A percentile compares a stretch with the other conserved stretches of the same genome.
Evolutionary conservation across 345 rosid species (phyloP).

Genomic region (Rhodamnia rubescens): DNA sequence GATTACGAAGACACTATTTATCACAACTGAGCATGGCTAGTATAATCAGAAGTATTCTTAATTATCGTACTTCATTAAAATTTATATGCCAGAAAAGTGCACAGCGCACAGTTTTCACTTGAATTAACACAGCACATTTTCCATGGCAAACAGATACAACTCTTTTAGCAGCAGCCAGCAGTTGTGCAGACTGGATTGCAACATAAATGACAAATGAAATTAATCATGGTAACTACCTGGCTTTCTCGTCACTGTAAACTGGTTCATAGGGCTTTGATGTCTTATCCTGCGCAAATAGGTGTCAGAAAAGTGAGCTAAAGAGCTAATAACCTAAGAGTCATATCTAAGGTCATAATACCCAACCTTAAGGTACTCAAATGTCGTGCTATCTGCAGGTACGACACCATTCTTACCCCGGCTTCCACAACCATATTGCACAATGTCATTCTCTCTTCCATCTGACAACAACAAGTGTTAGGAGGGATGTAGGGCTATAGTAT

Average conservation of each 20-base stretch:
- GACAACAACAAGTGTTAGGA: not conserved
- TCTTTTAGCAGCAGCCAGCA: not conserved
- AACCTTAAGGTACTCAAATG: slow-evolving; percentile 88
- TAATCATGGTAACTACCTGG: slow-evolving; percentile 38
- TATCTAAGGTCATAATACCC: not conserved
- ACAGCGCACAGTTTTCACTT: not conserved
- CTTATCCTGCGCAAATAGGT: slow-evolving; percentile 46
- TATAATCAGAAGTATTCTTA: not conserved
- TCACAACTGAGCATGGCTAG: not conserved
- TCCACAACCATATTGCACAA: slow-evolving; percentile 96
- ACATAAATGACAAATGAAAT: not conserved
- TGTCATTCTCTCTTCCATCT: slow-evolving; percentile 99
- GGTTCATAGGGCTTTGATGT: slow-evolving; percentile 77
- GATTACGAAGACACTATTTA: not conserved
- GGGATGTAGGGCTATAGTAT: not conserved
- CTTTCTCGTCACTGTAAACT: slow-evolving; percentile 79
- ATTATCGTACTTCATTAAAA: not conserved
- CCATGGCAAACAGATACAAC: not conserved
- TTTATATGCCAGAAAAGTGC: not conserved
- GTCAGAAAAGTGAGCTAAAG: not conserved
- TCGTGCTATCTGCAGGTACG: slow-evolving; percentile 84
- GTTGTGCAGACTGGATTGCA: not conserved
- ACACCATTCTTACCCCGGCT: slow-evolving; percentile 99
- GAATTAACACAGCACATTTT: not conserved
- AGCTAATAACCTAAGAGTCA: not conserved